Evolutionary conservation across 148 eudicot species (phyloP).

Genomic region (Talinum fruticosum): DNA sequence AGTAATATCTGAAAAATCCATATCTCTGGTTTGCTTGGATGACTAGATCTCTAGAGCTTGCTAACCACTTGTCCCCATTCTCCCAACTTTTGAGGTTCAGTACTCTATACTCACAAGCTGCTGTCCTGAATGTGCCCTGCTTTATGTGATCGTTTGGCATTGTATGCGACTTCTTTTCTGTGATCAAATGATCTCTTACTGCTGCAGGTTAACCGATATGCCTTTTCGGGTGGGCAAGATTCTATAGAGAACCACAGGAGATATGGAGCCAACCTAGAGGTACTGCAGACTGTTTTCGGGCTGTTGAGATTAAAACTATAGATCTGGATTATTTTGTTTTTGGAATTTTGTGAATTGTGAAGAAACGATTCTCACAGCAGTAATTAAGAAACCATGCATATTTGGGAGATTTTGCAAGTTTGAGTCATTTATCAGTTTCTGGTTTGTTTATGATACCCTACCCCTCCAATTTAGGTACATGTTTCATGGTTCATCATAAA

Average conservation of each 20-base stretch:
- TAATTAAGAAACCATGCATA: background rate
- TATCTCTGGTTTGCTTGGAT: background rate
- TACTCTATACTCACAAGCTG: too few relatives aligned
- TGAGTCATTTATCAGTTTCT: background rate
- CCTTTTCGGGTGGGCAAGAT: constrained; percentile 99
- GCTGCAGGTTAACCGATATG: constrained; percentile 76
- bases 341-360: background rate
- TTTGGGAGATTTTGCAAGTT: background rate
- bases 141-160: background rate
- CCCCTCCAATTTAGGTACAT: background rate
- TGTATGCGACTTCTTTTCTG: background rate
- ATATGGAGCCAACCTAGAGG: constrained; percentile 95
- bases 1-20: background rate
- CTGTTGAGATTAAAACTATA: constrained; percentile 1
- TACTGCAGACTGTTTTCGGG: constrained; percentile 16
- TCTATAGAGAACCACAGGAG: constrained; percentile 81
- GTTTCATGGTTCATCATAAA: background rate
- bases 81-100: background rate
- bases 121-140: background rate
- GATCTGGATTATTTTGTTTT: background rate
- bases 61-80: background rate
- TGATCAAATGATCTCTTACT: background rate
- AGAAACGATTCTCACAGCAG: background rate
- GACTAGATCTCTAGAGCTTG: background rate
- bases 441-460: background rate